Evolutionary conservation across 1,139 yeast genomes (phyloP).

Genomic region (Geotrichum aggregatum): DNA sequence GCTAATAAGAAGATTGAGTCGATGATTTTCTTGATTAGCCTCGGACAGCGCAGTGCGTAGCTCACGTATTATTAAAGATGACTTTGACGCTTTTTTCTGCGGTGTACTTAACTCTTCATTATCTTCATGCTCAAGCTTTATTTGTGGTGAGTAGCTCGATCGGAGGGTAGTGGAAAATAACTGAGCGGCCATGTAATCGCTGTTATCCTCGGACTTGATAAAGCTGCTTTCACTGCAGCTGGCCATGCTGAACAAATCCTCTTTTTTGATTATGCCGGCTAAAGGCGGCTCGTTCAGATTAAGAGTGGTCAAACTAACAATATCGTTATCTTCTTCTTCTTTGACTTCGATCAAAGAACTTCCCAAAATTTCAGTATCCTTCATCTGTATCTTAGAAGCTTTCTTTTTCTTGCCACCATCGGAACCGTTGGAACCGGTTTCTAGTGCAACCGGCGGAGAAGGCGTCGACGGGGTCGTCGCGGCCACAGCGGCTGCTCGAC

Average conservation of each 20-base stretch:
- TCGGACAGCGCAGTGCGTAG: slow-evolving; percentile 7
- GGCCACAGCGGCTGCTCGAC: slow-evolving; percentile 56
- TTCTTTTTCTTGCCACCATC: slow-evolving; percentile 3
- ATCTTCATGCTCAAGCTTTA: not conserved
- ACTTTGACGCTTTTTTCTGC: not conserved
- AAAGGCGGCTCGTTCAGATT: slow-evolving; percentile 1
- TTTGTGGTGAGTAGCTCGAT: not conserved
- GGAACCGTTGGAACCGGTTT: too few relatives aligned
- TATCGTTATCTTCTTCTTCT: not conserved
- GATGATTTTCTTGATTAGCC: slow-evolving; percentile 10
- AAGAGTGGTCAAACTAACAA: not conserved
- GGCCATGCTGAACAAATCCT: slow-evolving; percentile 7
- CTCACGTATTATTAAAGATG: not conserved
- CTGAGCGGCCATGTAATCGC: not conserved
- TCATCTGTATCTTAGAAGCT: not conserved
- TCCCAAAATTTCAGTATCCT: not conserved
- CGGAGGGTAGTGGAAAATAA: not conserved
- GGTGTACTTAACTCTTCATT: not conserved
- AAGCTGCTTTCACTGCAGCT: not conserved
- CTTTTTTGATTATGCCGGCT: slow-evolving; percentile 1
- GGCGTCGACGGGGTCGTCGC: not conserved
- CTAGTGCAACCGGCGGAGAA: not conserved
- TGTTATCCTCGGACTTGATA: not conserved
- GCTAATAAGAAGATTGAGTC: slow-evolving; percentile 6
- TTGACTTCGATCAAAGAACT: not conserved